phyloP scores from a whole-genome alignment of 208 protist species.

The Wallacemonas rigidus region DNA sequence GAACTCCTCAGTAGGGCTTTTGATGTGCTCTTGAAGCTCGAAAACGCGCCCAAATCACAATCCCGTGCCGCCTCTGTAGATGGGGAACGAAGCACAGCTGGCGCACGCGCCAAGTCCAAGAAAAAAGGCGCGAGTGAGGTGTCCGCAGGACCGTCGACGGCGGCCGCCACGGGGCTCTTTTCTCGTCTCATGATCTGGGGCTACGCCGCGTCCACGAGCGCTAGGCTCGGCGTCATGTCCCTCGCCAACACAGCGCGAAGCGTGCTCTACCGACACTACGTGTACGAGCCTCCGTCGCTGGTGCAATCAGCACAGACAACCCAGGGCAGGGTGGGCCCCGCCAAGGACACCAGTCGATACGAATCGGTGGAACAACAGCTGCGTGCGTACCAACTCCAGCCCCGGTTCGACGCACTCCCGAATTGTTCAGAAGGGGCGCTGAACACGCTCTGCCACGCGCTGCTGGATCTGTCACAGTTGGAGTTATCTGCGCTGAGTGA shows the following conservation, averaged over 20 bases:
- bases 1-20: constrained; percentile 44
- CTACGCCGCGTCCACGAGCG: constrained; percentile 45
- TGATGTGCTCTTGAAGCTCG: constrained; percentile 38
- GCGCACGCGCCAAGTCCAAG: not conserved
- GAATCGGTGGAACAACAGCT: constrained; percentile 2
- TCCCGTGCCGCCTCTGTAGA: constrained; percentile 1
- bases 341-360: too few relatives aligned
- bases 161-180: constrained; percentile 3
- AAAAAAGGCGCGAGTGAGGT: not conserved
- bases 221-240: constrained; percentile 35
- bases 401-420: constrained; percentile 11
- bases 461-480: constrained; percentile 28
- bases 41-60: not conserved
- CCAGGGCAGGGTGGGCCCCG: not conserved
- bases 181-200: constrained; percentile 61
- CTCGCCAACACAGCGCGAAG: constrained; percentile 33
- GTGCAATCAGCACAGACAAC: not conserved
- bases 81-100: not conserved
- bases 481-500: constrained; percentile 20
- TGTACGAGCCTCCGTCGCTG: constrained; percentile 5
- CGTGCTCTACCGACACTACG: constrained; percentile 39
- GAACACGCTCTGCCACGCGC: constrained; percentile 25
- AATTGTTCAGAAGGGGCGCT: constrained; percentile 26
- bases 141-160: not conserved
- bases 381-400: constrained; percentile 23